Base-by-base conservation (phyloP, 495 filamentous ascomycete species). In the Penicillium diatomitis region DNA sequence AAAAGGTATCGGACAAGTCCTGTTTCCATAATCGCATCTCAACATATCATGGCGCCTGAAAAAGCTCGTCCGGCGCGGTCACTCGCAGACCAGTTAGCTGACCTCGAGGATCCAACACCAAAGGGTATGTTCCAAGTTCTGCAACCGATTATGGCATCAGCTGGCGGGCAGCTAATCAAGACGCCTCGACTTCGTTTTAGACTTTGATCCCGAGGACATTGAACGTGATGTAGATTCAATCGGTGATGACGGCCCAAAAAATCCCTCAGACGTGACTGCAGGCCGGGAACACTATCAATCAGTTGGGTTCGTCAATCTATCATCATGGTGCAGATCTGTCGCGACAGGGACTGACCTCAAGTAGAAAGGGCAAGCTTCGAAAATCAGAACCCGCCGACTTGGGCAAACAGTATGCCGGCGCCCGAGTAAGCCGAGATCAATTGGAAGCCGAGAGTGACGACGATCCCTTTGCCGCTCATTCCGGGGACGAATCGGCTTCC, bases 161-260 rank as follows among this genome's bases (percentile, higher is more conserved):
- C 41, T n/a, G 32, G 27, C 41, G 46, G 27, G 50, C 46, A 31
- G 36, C 40, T 44, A 29, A 47, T 59, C n/a, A 59, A 41, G 35
- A 34, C 38, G 20, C 20, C 20, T 20, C 12, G 36, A 45, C 40
- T 5, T 43, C 10, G 28, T 32, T 32, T 27, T 57, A 95, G 91
- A 98, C 62, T 86, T 86, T 59, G 91, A 98, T 62, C 88, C 88
- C 1, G 91, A 97, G 71, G 83, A 85, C 55, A 76, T 83, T 43
- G 79, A 76, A 11, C 73, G 64, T 32, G 71, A 68, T 7, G 74
- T 60, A 8, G 63, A 68, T 42, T 71, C 72, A 27, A 83, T 76
- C 54, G 79, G 76, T 54, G 79, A 75, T 31, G 79, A 77, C 12
- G 82, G 81, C 10, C 64, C 53, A 37, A 49, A 33, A 5, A 60